Percentiles rank a stretch among this genome's conserved stretches.
These are phyloP conservation scores for Phoenix dactylifera DNA, from an alignment of 176 grass and related monocot genomes.

Conservation along the genomic window DNA sequence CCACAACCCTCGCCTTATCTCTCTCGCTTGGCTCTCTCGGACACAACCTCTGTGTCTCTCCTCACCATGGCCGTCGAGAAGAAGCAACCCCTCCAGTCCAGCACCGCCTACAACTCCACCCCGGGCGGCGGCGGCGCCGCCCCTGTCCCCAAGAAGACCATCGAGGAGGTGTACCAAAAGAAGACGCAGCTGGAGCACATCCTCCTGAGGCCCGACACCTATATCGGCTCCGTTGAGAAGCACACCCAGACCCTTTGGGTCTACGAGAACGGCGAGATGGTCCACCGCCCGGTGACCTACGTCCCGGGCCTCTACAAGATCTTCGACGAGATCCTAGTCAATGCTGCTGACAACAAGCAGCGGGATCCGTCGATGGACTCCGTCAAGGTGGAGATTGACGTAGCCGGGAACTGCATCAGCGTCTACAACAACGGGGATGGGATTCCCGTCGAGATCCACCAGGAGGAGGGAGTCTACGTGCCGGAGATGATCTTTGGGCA, in stretches of 20 bases:
- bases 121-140: background rate
- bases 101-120: no score
- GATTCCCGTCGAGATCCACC: slow-evolving; percentile 79
- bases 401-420: slow-evolving; percentile 38
- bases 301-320: slow-evolving; percentile 97
- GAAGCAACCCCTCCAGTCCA: slow-evolving; percentile 53
- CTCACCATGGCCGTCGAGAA: slow-evolving; percentile 29
- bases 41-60: slow-evolving; percentile 41
- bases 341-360: slow-evolving; percentile 98
- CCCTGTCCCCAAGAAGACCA: slow-evolving; percentile 35
- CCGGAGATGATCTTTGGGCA: slow-evolving; percentile 95
- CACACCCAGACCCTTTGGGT: slow-evolving; percentile 70
- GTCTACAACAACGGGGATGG: slow-evolving; percentile 84
- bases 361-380: slow-evolving; percentile 71
- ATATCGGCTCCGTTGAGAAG: slow-evolving; percentile 75
- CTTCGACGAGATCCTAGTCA: slow-evolving; percentile 98
- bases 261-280: slow-evolving; percentile 54
- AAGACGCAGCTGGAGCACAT: slow-evolving; percentile 88
- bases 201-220: slow-evolving; percentile 82
- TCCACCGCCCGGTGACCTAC: slow-evolving; percentile 41
- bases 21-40: background rate
- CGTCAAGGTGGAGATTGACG: slow-evolving; percentile 75
- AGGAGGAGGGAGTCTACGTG: slow-evolving; percentile 83
- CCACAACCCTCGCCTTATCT: slow-evolving; percentile 19
- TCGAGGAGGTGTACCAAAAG: slow-evolving; percentile 93